phyloP scores from a whole-genome alignment of 768 basidiomycete genomes.

The Mycena latifolia region DNA sequence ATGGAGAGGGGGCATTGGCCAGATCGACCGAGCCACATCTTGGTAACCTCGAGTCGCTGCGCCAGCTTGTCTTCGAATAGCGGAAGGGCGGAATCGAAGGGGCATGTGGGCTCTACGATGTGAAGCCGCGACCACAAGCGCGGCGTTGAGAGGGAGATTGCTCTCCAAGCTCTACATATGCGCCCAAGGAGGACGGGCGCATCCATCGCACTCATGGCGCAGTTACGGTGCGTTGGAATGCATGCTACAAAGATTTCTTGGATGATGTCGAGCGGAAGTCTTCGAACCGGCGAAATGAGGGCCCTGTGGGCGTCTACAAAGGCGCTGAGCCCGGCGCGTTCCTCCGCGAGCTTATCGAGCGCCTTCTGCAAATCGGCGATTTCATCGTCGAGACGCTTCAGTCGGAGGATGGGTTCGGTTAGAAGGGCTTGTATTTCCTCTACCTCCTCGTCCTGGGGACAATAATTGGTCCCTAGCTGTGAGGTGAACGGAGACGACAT shows the following conservation, averaged over 20 bases:
- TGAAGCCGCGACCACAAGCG: constrained; percentile 39
- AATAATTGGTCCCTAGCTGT: constrained; percentile 24
- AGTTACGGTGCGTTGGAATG: constrained; percentile 10
- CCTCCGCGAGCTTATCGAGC: constrained; percentile 3
- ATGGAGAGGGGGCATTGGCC: constrained; percentile 13
- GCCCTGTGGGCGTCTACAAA: constrained; percentile 5
- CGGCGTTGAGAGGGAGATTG: constrained; percentile 30
- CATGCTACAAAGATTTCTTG: constrained; percentile 8
- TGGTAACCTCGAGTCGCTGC: not conserved
- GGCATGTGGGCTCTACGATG: constrained; percentile 16
- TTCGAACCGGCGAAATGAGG: not conserved
- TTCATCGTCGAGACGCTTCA: not conserved
- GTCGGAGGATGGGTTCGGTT: not conserved
- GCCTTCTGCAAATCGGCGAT: constrained; percentile 9
- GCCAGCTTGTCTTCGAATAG: constrained; percentile 2
- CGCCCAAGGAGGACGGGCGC: constrained; percentile 2
- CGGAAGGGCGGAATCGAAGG: not conserved
- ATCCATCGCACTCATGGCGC: constrained; percentile 8
- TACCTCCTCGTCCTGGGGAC: constrained; percentile 13
- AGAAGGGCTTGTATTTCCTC: constrained; percentile 12
- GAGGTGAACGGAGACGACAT: constrained; percentile 21
- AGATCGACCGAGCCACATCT: constrained; percentile 3
- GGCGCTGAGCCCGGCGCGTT: not conserved
- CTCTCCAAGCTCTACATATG: constrained; percentile 8
- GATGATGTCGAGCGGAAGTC: not conserved